Percentiles rank a stretch among this genome's conserved stretches.
phyloP scores from a whole-genome alignment of 768 basidiomycete species.

The Agaricus sinodeliciosus region DNA sequence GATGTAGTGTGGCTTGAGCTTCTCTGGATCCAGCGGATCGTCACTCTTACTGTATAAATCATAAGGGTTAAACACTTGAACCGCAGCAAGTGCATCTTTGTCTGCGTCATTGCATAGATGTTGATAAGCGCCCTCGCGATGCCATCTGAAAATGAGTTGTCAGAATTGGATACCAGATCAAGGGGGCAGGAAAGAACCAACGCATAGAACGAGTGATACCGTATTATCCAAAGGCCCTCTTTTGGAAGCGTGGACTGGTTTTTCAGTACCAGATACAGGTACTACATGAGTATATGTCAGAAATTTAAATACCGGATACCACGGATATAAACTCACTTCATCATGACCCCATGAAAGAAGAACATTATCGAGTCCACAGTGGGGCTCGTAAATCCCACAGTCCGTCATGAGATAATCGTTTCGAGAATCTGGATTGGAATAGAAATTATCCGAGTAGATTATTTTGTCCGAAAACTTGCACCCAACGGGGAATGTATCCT shows the following conservation, averaged over 20 bases:
- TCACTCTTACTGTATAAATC: constrained; percentile 92
- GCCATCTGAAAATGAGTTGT: constrained; percentile 41
- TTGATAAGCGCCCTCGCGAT: constrained; percentile 78
- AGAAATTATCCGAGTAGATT: constrained; percentile 76
- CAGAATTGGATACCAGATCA: not conserved
- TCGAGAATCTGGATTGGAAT: constrained; percentile 56
- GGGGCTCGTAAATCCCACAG: constrained; percentile 67
- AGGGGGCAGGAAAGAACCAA: not conserved
- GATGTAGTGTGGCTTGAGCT: constrained; percentile 79
- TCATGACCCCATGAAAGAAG: constrained; percentile 92
- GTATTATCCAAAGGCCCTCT: constrained; percentile 86
- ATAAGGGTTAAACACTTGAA: constrained; percentile 88
- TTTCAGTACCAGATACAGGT: constrained; percentile 79
- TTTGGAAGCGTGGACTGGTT: constrained; percentile 75
- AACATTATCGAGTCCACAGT: constrained; percentile 81
- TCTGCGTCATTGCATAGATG: constrained; percentile 77
- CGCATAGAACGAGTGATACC: constrained; percentile 94
- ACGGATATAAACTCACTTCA: constrained; percentile 43
- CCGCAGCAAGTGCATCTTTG: constrained; percentile 56
- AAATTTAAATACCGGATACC: not conserved
- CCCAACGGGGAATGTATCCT: constrained; percentile 69
- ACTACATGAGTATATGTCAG: constrained; percentile 35
- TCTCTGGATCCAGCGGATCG: constrained; percentile 50
- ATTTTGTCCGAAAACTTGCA: constrained; percentile 83
- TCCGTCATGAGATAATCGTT: constrained; percentile 66